A percentile compares a stretch with the other conserved stretches of the same genome.
Evolutionary conservation across 2,329 filamentous ascomycete genomes (phyloP).

Genomic region (Gnomoniopsis smithogilvyi): DNA sequence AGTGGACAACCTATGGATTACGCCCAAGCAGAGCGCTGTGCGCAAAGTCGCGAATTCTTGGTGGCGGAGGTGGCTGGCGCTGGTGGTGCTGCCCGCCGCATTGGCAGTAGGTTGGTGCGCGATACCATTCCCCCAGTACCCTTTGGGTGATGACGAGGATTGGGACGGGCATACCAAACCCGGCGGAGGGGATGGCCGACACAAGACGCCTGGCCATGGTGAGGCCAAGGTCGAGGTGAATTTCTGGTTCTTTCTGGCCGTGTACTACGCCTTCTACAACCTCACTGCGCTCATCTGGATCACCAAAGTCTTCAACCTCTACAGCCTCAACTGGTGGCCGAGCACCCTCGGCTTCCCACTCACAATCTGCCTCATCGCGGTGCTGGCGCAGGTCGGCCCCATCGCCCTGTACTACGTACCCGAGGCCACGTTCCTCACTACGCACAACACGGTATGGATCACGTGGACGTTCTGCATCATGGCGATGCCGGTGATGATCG

Average conservation of each 20-base stretch:
- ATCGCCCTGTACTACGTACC: slow-evolving; percentile 58
- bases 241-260: slow-evolving; percentile 70
- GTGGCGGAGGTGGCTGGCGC: slow-evolving; percentile 60
- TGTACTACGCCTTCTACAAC: slow-evolving; percentile 69
- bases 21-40: slow-evolving; percentile 57
- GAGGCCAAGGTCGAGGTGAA: slow-evolving; percentile 61
- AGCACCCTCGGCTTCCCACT: slow-evolving; percentile 57
- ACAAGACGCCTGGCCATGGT: slow-evolving; percentile 58
- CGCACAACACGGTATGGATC: slow-evolving; percentile 66
- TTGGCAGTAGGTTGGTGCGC: slow-evolving; percentile 64
- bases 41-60: slow-evolving; percentile 57
- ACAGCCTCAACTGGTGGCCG: slow-evolving; percentile 61
- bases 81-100: slow-evolving; percentile 59
- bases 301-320: slow-evolving; percentile 69
- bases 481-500: slow-evolving; percentile 65
- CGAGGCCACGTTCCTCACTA: slow-evolving; percentile 49
- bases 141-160: slow-evolving; percentile 43
- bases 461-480: slow-evolving; percentile 68
- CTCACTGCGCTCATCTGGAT: slow-evolving; percentile 67
- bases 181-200: slow-evolving; percentile 21
- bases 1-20: slow-evolving; percentile 56
- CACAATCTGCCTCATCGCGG: slow-evolving; percentile 60
- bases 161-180: slow-evolving; percentile 27
- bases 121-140: slow-evolving; percentile 62
- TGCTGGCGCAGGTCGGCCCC: slow-evolving; percentile 56